Evolutionary conservation across 305 asterid species (phyloP).

Genomic region (Fraxinus albicans): DNA sequence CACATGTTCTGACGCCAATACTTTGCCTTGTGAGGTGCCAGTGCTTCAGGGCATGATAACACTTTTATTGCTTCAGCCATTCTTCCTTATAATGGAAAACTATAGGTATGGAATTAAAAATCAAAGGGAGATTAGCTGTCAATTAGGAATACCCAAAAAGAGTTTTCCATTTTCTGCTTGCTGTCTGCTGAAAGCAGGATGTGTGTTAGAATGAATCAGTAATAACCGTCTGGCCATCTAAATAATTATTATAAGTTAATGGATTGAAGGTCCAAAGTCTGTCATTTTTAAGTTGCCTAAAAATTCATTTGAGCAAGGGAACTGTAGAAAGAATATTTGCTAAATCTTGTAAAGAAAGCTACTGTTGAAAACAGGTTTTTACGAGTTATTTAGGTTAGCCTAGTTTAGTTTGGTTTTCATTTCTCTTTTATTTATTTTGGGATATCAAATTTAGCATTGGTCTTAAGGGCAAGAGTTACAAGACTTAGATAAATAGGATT

Average conservation of each 20-base stretch:
- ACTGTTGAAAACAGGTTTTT: neutral
- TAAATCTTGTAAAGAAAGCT: neutral
- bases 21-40: neutral
- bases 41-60: neutral
- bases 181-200: neutral
- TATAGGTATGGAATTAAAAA: neutral
- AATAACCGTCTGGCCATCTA: neutral
- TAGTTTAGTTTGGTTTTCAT: neutral
- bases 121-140: neutral
- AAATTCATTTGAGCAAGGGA: neutral
- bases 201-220: neutral
- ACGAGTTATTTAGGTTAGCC: neutral
- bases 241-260: neutral
- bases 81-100: neutral
- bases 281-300: neutral
- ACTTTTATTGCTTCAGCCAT: neutral
- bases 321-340: neutral
- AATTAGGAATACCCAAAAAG: neutral
- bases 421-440: neutral
- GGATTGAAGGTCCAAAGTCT: neutral
- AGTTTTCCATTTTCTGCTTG: neutral
- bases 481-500: neutral
- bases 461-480: neutral
- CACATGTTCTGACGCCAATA: neutral
- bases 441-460: neutral